A percentile compares a stretch with the other conserved stretches of the same genome.
These are phyloP conservation scores for Bipolaris sorokiniana DNA, from an alignment of 2,329 filamentous ascomycete species.

Conservation along the genomic window DNA sequence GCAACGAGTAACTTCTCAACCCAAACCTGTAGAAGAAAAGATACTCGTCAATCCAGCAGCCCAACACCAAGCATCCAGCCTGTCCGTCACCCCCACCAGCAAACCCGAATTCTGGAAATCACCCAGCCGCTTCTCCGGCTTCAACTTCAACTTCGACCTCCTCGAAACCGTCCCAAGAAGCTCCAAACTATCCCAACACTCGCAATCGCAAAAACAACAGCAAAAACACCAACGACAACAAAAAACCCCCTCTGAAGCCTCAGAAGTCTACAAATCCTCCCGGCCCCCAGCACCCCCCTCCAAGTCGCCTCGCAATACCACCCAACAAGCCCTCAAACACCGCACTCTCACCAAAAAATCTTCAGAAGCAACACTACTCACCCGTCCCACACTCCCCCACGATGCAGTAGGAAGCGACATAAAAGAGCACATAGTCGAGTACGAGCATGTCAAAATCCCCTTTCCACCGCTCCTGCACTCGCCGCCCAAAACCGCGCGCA, in stretches of 20 bases:
- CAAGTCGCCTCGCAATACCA: neutral
- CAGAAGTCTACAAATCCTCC: slow-evolving; percentile 31
- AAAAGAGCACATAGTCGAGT: slow-evolving; percentile 33
- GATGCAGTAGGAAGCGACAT: slow-evolving; percentile 31
- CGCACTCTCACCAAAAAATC: too few species aligned
- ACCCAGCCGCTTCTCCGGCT: slow-evolving; percentile 34
- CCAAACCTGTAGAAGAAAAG: slow-evolving; percentile 12
- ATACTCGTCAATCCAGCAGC: slow-evolving; percentile 24
- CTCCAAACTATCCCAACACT: slow-evolving; percentile 2
- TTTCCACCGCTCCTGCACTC: slow-evolving; percentile 31
- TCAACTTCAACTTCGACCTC: slow-evolving; percentile 34
- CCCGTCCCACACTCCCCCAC: slow-evolving; percentile 8
- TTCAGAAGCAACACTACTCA: too few species aligned
- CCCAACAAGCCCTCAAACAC: neutral
- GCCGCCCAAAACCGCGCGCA: slow-evolving; percentile 23
- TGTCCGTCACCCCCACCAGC: slow-evolving; percentile 35
- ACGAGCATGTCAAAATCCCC: slow-evolving; percentile 29
- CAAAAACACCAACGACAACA: too few species aligned
- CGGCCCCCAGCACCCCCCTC: slow-evolving; percentile 18
- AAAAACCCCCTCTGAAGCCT: slow-evolving; percentile 1
- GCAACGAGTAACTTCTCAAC: slow-evolving; percentile 8
- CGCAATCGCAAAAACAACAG: too few species aligned
- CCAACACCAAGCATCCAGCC: slow-evolving; percentile 36
- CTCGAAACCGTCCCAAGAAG: slow-evolving; percentile 11
- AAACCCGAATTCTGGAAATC: slow-evolving; percentile 36